Evolutionary conservation across 129 eudicot genomes (phyloP).

Genomic region (Artemisia tridentata): DNA sequence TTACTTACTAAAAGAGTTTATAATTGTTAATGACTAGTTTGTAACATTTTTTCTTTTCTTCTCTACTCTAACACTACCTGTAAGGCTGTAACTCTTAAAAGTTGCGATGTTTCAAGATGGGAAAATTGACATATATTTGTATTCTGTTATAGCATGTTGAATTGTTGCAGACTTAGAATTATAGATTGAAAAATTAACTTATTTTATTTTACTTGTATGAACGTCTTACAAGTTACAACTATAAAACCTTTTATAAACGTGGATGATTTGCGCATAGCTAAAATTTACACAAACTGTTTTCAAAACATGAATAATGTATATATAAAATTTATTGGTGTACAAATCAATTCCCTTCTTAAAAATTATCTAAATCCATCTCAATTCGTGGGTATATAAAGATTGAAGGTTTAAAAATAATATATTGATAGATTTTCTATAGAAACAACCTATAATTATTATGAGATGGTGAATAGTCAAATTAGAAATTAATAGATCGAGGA

Average conservation of each 20-base stretch:
- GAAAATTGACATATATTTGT: background rate
- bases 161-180: background rate
- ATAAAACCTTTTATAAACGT: no score
- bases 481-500: background rate
- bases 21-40: background rate
- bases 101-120: background rate
- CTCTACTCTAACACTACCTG: no score
- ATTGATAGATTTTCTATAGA: background rate
- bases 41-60: no score
- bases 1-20: background rate
- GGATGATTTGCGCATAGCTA: no score
- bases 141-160: background rate
- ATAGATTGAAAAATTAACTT: background rate
- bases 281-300: no score
- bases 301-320: no score
- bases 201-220: no score
- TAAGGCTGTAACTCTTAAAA: background rate
- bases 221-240: no score
- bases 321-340: no score
- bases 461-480: constrained; percentile 21
- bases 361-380: background rate
- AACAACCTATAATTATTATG: constrained; percentile 1
- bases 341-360: no score
- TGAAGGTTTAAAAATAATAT: background rate
- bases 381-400: background rate